phyloP scores from a whole-genome alignment of 2,329 filamentous ascomycete genomes.

The Epichloe typhina region DNA sequence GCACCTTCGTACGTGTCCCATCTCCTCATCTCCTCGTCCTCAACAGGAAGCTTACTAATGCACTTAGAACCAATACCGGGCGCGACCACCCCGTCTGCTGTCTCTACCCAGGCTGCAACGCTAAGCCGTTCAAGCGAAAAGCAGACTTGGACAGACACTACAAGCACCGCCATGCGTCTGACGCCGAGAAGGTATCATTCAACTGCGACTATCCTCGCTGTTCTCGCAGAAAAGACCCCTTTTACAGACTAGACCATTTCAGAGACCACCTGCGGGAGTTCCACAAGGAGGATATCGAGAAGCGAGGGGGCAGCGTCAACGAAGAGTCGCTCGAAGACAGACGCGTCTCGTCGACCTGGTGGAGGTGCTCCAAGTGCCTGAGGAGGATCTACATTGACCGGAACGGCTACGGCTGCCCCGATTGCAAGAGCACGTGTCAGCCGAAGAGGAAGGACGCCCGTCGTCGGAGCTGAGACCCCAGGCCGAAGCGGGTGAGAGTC shows the following conservation, averaged over 20 bases:
- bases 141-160: constrained; percentile 43
- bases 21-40: background rate
- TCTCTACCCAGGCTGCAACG: constrained; percentile 26
- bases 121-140: constrained; percentile 34
- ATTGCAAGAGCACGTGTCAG: constrained; percentile 35
- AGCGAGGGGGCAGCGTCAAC: constrained; percentile 26
- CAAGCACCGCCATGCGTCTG: constrained; percentile 32
- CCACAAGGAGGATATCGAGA: constrained; percentile 41
- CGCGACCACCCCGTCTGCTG: constrained; percentile 26
- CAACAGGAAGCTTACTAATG: background rate
- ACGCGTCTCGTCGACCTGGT: constrained; percentile 30
- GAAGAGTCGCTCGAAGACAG: constrained; percentile 27
- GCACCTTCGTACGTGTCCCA: constrained; percentile 4
- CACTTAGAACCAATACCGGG: constrained; percentile 7
- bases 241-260: constrained; percentile 42
- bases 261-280: constrained; percentile 42
- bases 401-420: constrained; percentile 31
- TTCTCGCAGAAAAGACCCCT: constrained; percentile 29
- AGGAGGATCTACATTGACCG: constrained; percentile 27
- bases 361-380: constrained; percentile 42
- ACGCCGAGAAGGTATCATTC: constrained; percentile 28
- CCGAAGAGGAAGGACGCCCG: constrained; percentile 25
- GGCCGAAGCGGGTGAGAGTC: too few relatives aligned
- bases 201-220: constrained; percentile 41
- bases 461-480: constrained; percentile 10